These are phyloP conservation scores for Ganoderma meredithae DNA, from an alignment of 1,284 basidiomycete genomes.

Conservation along the genomic window DNA sequence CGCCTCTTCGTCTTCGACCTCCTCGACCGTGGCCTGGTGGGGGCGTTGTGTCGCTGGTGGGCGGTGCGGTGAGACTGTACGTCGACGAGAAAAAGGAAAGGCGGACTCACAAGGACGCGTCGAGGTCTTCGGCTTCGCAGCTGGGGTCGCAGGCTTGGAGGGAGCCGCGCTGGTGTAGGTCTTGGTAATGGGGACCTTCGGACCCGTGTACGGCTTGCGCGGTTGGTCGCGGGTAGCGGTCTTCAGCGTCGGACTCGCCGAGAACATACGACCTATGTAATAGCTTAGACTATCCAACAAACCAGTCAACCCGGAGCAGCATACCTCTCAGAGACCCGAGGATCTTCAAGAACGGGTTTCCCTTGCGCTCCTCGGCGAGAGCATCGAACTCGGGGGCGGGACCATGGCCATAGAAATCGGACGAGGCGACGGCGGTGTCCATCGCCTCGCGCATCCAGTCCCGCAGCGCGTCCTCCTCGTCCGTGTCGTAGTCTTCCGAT, in stretches of 20 bases:
- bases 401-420: constrained; percentile 60
- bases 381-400: constrained; percentile 51
- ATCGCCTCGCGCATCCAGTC: constrained; percentile 73
- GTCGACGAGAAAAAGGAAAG: no score
- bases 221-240: constrained; percentile 45
- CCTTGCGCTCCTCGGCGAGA: constrained; percentile 59
- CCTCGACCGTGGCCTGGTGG: constrained; percentile 65
- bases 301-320: no score
- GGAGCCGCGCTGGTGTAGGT: neutral
- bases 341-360: constrained; percentile 77
- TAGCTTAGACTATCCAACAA: no score
- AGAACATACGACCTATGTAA: constrained; percentile 59
- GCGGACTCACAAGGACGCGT: neutral
- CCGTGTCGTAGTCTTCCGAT: constrained; percentile 64
- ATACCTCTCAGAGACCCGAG: constrained; percentile 75
- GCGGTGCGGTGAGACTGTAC: neutral
- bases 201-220: constrained; percentile 33
- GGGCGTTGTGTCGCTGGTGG: constrained; percentile 38
- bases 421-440: constrained; percentile 64
- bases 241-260: constrained; percentile 63
- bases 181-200: neutral
- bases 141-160: constrained; percentile 13
- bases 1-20: constrained; percentile 66
- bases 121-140: constrained; percentile 8
- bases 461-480: constrained; percentile 70